Base-by-base conservation (phyloP, 805 yeast genomes). In the Scheffersomyces spartinae region DNA sequence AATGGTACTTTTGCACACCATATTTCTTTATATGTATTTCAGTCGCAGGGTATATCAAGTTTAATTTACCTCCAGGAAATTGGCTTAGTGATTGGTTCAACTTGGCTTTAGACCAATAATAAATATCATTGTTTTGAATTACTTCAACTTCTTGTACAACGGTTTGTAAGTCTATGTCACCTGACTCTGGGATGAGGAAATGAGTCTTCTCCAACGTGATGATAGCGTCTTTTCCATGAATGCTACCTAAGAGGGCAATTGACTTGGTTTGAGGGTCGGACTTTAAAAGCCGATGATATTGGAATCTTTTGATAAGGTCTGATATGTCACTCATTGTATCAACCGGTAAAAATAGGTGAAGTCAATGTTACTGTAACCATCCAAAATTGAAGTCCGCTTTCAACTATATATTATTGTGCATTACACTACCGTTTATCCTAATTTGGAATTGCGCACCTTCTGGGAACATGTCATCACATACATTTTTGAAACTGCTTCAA, bases 11-110 rank as follows among this genome's bases (percentile, higher is more conserved):
- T 37, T 79, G 84, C 9, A 49, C 56, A n/a, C 68, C 60, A 46
- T 71, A 83, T 52, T 91, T 91, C 24, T 64, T 65, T 24, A 91
- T 73, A 46, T 91, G 98, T 3, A 75, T 69, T 24, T 71, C 74
- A 0, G 95, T 79, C 1, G 97, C 97, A 2, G 98, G 98, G 47
- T 71, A 84, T 14, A 88, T 74, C 29, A 88, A 39, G 38, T 78
- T 84, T 28, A 83, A 39, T 42, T 86, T 85, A 9, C 76, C 75
- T 1, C 73, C 64, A 1, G 93, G 82, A 4, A 39, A 39, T 1
- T 39, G 35, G 0, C 53, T 56, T n/a, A 71, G 32, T 24, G 64
- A 56, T 34, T 71, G 76, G 3, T 38, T 38, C 21, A 78, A 35
- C 1, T 65, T 47, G 1, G 70, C 69, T 23, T 68, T 47, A 9